phyloP scores from a whole-genome alignment of 495 filamentous ascomycete species.

The Daldinia loculata region DNA sequence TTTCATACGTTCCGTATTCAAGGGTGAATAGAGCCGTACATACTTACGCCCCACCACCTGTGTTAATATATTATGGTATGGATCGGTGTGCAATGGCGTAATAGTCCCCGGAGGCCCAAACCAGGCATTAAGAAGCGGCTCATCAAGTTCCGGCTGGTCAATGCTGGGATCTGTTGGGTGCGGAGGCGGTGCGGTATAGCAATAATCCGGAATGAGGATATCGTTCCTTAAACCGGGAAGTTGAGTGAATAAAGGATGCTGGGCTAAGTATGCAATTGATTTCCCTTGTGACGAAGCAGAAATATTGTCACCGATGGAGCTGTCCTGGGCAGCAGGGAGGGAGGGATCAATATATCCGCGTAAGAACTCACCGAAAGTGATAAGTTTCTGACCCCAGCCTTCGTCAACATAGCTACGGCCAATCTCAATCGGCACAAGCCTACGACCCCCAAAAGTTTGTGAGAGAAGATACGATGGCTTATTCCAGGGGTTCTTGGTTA shows the following conservation, averaged over 20 bases:
- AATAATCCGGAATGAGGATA: constrained; percentile 83
- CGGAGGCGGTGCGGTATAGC: constrained; percentile 72
- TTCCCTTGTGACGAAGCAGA: constrained; percentile 27
- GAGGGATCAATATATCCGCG: constrained; percentile 58
- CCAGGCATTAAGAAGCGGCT: constrained; percentile 84
- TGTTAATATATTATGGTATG: constrained; percentile 89
- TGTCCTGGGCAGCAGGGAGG: constrained; percentile 4
- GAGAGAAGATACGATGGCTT: constrained; percentile 76
- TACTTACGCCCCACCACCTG: constrained; percentile 95
- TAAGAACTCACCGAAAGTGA: constrained; percentile 79
- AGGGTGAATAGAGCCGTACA: constrained; percentile 81
- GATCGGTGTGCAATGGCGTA: constrained; percentile 91
- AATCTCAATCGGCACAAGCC: constrained; percentile 89
- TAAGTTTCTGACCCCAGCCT: constrained; percentile 85
- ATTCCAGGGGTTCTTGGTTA: constrained; percentile 73
- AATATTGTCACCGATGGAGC: constrained; percentile 9
- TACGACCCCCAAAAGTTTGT: constrained; percentile 76
- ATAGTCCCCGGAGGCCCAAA: constrained; percentile 89
- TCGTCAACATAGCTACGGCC: constrained; percentile 87
- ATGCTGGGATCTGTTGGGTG: constrained; percentile 60
- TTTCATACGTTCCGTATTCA: constrained; percentile 65
- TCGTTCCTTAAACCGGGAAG: constrained; percentile 80
- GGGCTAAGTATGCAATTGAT: constrained; percentile 81
- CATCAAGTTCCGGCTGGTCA: constrained; percentile 59
- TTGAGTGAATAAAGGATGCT: constrained; percentile 86